Base-by-base conservation (phyloP, 805 yeast genomes). In the Sugiyamaella americana region DNA sequence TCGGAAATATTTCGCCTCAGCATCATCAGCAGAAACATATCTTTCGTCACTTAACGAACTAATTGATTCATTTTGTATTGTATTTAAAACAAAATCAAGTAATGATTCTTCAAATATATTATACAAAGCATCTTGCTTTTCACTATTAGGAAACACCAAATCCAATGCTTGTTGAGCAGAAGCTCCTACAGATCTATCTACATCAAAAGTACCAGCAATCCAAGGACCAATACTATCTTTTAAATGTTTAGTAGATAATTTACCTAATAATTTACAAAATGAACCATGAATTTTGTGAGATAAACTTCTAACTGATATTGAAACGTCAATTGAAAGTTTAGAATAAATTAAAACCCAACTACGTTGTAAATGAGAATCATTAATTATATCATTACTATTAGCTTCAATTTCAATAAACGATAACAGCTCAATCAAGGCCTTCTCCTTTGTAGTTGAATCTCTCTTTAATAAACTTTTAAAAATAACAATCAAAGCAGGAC, bases 371-470 rank as follows among this genome's bases (percentile, higher is more conserved):
- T 35, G 20, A 17, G 26, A 5, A 8, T 10, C n/a, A 24, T 19
- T 11, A 4, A 40, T 23, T 4, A 22, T 35, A n/a, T 24, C 35
- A 16, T 47, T 38, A 5, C 30, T 5, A 19, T 16, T 38, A 13
- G 10, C n/a, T 5, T 11, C 23, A 21, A 5, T 21, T 26, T 60
- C 49, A 2, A 76, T 51, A 24, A 65, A 58, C 2, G 62, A 56
- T 2, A 70, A 56, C 24, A 83, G 59, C 37, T 84, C 94, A 4
- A 54, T 60, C 21, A 87, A 67, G 1, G 93, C 87, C 59, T 82
- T 85, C 55, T 87, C 95, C 58, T 81, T 84, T 0, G 98, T 91
- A n/a, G 79, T 80, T 4, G 82, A 75, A 58, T 88, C 95, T 58
- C 84, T 78, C 63, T 88, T 89, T 61, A 83, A 61, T 42, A 89